Evolutionary conservation across 2,329 filamentous ascomycete genomes (phyloP), one percentile per base, ranked within the genome.

Genomic region (Clonostachys rosea): DNA sequence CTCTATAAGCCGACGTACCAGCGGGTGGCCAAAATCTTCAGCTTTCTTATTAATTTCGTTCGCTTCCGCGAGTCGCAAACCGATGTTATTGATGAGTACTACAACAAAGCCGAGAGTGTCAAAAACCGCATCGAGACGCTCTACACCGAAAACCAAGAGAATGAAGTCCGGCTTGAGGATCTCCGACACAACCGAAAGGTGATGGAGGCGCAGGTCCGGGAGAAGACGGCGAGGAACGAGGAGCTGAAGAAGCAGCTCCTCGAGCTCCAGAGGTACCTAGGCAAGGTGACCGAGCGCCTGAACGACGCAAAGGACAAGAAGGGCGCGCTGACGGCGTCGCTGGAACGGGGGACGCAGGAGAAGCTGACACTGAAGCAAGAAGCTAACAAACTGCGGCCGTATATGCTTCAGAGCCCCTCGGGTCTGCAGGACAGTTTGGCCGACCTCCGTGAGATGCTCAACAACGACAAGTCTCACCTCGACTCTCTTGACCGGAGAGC

Each of bases 41-140:
- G 89, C 54, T 96, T 96, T 68, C 81, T 97, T 53, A 99, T 99
- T 74, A 99, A 99, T 70, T 99, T 99, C 68, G 91, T 97, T 56
- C 85, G 94, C 46, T 99, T 97, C 70, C 87, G 94, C 57, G 91
- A 96, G 70, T 91, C 87, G 52, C 92, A 97, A 67, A 95, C 91
- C 2, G 74, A 76, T 37, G 83, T 94, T 33, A 96, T 97, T 53
- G 91, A 96, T 63, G 83, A 95, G 64, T 88, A 97, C 68, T 94
- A 94, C 72, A 94, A 96, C 73, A 91, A 89, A 59, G 82, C 88
- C 12, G 90, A 96, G 67, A 82, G 81, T 49, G 91, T 88, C 2
- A 96, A 96, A 69, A 75, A 85, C 45, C 83, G 87, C 51, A 96
- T 97, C 59, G 92, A 97, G 68, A 79, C 85, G 17, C 74, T 97